Percentiles rank a stretch among this genome's conserved stretches.
phyloP scores from a whole-genome alignment of 2,329 filamentous ascomycete genomes.

The Huntiella moniliformis region DNA sequence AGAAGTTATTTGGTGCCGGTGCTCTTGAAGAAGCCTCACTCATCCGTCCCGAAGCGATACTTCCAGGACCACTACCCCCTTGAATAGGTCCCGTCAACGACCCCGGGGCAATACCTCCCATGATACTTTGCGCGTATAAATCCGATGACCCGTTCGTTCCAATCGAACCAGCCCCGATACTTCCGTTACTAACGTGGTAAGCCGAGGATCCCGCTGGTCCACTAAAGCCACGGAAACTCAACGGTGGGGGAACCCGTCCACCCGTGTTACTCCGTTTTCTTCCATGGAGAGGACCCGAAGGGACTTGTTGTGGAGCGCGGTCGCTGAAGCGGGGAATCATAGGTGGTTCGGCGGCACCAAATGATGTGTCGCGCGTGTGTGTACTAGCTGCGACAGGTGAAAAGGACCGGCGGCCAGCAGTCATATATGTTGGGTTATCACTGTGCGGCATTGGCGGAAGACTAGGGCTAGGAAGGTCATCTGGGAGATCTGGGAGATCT shows the following conservation, averaged over 20 bases:
- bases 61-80: constrained; percentile 19
- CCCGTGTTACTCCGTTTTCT: constrained; percentile 84
- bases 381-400: constrained; percentile 18
- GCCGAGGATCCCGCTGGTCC: constrained; percentile 26
- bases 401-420: constrained; percentile 22
- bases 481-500: constrained; percentile 28
- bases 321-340: constrained; percentile 49
- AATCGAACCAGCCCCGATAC: constrained; percentile 37
- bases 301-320: constrained; percentile 23
- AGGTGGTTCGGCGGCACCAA: constrained; percentile 51
- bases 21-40: constrained; percentile 35
- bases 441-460: constrained; percentile 22
- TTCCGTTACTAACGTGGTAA: constrained; percentile 31
- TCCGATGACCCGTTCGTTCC: constrained; percentile 43
- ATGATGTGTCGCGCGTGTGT: constrained; percentile 30
- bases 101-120: constrained; percentile 20
- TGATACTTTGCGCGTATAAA: constrained; percentile 30
- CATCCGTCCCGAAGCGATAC: constrained; percentile 24
- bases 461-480: constrained; percentile 24
- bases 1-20: constrained; percentile 42
- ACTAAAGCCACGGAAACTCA: constrained; percentile 66
- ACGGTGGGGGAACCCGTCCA: constrained; percentile 48
- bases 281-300: constrained; percentile 34
- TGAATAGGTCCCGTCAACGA: no score
- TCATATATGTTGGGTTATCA: constrained; percentile 16